phyloP scores from a whole-genome alignment of 1,139 yeast species.

The Candida sanyaensis region DNA sequence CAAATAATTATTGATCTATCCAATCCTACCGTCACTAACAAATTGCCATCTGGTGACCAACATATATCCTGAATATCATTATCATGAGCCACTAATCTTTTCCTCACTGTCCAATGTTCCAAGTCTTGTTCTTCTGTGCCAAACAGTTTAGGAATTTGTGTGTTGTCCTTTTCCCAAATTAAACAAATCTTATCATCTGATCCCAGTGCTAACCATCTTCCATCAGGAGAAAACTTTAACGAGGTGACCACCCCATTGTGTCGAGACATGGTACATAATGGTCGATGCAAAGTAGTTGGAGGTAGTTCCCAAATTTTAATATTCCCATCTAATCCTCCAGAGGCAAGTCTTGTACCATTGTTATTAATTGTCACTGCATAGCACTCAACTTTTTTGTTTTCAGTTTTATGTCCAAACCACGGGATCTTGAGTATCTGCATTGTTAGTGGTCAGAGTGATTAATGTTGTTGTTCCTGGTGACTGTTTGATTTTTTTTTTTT shows the following conservation, averaged over 20 bases:
- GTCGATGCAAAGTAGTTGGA: constrained; percentile 44
- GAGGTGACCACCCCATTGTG: constrained; percentile 95
- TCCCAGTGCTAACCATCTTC: constrained; percentile 88
- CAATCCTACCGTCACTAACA: constrained; percentile 89
- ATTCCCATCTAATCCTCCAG: constrained; percentile 96
- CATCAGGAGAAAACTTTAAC: constrained; percentile 89
- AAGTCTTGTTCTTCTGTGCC: constrained; percentile 62
- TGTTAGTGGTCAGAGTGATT: background rate
- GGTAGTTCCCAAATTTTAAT: constrained; percentile 87
- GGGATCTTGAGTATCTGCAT: constrained; percentile 84
- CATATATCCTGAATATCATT: constrained; percentile 97
- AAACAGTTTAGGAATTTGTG: constrained; percentile 43
- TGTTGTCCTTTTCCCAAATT: constrained; percentile 83
- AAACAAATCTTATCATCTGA: constrained; percentile 91
- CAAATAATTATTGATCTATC: constrained; percentile 91
- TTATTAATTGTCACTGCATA: constrained; percentile 80
- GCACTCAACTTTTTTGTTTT: constrained; percentile 77
- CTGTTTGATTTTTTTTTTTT: background rate
- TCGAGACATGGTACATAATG: constrained; percentile 78
- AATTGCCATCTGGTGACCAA: constrained; percentile 94
- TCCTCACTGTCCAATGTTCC: constrained; percentile 93
- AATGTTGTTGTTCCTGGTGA: background rate
- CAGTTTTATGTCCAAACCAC: constrained; percentile 80
- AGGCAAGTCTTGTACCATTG: constrained; percentile 83
- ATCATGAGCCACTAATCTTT: constrained; percentile 91